Evolutionary conservation across 1,284 basidiomycete species (phyloP).

Genomic region (Neonothopanus nambi): DNA sequence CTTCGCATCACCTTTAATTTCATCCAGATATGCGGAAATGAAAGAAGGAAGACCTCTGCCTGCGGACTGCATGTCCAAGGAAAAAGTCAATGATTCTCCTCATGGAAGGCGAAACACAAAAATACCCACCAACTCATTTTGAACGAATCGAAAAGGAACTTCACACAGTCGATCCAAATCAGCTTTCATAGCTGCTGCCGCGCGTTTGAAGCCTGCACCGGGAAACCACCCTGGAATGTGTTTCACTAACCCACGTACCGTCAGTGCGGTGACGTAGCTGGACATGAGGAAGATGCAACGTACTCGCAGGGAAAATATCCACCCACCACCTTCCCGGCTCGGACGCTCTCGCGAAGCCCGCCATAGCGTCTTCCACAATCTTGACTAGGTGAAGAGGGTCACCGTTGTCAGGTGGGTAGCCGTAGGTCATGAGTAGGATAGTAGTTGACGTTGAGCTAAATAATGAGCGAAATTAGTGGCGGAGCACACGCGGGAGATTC

Average conservation of each 20-base stretch:
- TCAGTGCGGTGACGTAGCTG: not conserved
- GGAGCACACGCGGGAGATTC: not conserved
- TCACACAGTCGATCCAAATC: conserved; percentile 33
- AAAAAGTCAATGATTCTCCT: not conserved
- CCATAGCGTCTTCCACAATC: conserved; percentile 43
- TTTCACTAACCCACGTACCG: conserved; percentile 25
- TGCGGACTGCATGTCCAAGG: not conserved
- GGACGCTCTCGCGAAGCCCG: conserved; percentile 38
- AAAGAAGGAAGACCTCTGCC: conserved; percentile 27
- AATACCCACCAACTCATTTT: conserved; percentile 29
- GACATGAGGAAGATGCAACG: not conserved
- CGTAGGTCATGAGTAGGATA: conserved; percentile 39
- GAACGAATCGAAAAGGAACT: conserved; percentile 33
- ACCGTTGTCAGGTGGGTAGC: conserved; percentile 34
- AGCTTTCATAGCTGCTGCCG: conserved; percentile 28
- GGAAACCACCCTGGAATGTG: conserved; percentile 39
- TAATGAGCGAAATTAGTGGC: too few species aligned
- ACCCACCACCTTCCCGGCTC: conserved; percentile 40
- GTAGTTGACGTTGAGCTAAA: conserved; percentile 15
- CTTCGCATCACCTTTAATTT: conserved; percentile 18
- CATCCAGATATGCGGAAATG: conserved; percentile 28
- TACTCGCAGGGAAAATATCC: conserved; percentile 35
- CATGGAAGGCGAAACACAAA: not conserved
- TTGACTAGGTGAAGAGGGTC: conserved; percentile 36
- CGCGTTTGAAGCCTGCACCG: conserved; percentile 30